These are phyloP conservation scores for Podosphaera aphanis DNA, from an alignment of 2,329 filamentous ascomycete genomes.

Conservation along the genomic window DNA sequence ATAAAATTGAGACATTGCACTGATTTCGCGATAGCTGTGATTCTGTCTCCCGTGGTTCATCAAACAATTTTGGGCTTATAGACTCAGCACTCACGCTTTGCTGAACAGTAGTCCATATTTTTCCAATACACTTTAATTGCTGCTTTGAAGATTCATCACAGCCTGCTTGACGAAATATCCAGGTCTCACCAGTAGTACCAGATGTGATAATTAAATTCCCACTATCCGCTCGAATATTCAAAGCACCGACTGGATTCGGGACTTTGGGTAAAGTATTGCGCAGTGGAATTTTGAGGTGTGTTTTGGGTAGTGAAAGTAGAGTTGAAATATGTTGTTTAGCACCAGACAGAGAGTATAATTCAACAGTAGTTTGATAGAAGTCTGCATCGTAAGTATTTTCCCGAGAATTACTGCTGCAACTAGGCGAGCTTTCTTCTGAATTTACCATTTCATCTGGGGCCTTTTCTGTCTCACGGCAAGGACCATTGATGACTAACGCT, in stretches of 20 bases:
- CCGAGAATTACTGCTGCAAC: constrained; percentile 8
- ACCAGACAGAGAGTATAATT: constrained; percentile 56
- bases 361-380: constrained; percentile 66
- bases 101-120: constrained; percentile 77
- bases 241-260: constrained; percentile 45
- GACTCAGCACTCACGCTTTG: constrained; percentile 24
- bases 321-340: constrained; percentile 50
- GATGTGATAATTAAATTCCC: constrained; percentile 55
- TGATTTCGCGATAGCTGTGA: constrained; percentile 15
- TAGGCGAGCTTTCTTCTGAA: constrained; percentile 7
- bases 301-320: constrained; percentile 45
- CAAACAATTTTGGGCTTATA: constrained; percentile 4
- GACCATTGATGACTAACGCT: constrained; percentile 60
- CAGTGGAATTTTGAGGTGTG: constrained; percentile 32
- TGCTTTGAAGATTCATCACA: constrained; percentile 17
- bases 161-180: constrained; percentile 38
- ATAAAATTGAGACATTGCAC: constrained; percentile 39
- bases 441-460: constrained; percentile 4
- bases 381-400: constrained; percentile 22
- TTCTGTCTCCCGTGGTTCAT: constrained; percentile 5
- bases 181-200: constrained; percentile 67
- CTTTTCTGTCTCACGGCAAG: constrained; percentile 20
- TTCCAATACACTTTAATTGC: constrained; percentile 42
- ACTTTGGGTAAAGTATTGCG: constrained; percentile 40
- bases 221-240: constrained; percentile 50